These are phyloP conservation scores for Trichosporon coremiiforme DNA, from an alignment of 1,284 basidiomycete genomes.

Conservation along the genomic window DNA sequence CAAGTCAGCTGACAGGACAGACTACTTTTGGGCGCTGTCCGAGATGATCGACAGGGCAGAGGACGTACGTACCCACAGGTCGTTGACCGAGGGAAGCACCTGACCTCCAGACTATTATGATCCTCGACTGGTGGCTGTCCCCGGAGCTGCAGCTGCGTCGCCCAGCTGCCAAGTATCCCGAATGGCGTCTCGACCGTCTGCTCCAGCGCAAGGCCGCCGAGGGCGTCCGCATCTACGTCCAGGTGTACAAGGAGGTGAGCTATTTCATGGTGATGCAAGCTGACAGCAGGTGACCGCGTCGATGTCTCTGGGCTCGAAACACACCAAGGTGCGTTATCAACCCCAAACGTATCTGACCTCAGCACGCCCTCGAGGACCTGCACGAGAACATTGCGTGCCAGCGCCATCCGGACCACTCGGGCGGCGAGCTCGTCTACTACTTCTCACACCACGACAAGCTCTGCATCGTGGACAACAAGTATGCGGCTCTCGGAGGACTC, in stretches of 20 bases:
- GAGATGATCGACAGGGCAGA: constrained; percentile 71
- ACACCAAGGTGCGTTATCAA: constrained; percentile 67
- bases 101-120: constrained; percentile 65
- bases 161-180: constrained; percentile 75
- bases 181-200: constrained; percentile 83
- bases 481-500: constrained; percentile 97
- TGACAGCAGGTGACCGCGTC: constrained; percentile 72
- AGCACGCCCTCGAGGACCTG: constrained; percentile 75
- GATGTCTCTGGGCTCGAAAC: constrained; percentile 80
- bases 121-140: constrained; percentile 78
- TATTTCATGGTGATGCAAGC: background rate
- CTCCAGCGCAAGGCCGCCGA: constrained; percentile 83
- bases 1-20: constrained; percentile 33
- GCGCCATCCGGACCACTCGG: constrained; percentile 86
- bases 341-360: constrained; percentile 25
- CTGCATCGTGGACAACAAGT: constrained; percentile 95
- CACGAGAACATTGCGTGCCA: constrained; percentile 83
- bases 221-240: constrained; percentile 83
- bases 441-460: constrained; percentile 62
- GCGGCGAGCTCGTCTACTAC: constrained; percentile 60
- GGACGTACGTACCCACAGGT: constrained; percentile 38
- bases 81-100: constrained; percentile 5
- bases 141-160: constrained; percentile 89
- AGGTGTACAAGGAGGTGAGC: constrained; percentile 81
- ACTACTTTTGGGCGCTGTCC: constrained; percentile 91